Evolutionary conservation across 2,329 filamentous ascomycete genomes (phyloP).

Genomic region (Trichophyton mentagrophytes): DNA sequence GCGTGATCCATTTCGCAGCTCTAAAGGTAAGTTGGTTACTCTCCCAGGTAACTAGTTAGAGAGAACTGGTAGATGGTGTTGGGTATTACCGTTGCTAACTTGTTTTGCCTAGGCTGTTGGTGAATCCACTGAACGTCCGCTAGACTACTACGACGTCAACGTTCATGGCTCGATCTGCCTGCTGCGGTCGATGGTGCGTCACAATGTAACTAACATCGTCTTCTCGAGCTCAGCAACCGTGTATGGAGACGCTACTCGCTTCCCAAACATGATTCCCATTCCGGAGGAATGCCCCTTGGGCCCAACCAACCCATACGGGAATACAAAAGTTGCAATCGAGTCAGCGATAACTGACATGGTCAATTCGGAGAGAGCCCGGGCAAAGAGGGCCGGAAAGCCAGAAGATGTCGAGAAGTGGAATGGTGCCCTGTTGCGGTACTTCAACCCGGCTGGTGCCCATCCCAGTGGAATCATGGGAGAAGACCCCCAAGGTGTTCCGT

Average conservation of each 20-base stretch:
- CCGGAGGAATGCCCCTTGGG: conserved; percentile 92
- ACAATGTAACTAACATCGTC: conserved; percentile 92
- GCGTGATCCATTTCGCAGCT: conserved; percentile 96
- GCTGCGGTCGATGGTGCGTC: conserved; percentile 70
- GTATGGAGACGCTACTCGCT: conserved; percentile 91
- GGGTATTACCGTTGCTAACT: neutral
- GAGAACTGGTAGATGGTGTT: neutral
- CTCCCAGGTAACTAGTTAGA: neutral
- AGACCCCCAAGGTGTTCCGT: conserved; percentile 88
- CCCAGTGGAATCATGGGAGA: conserved; percentile 96
- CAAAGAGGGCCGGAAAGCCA: conserved; percentile 63
- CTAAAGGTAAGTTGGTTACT: conserved; percentile 55
- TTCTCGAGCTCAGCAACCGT: conserved; percentile 98
- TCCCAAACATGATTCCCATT: conserved; percentile 97
- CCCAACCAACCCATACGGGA: conserved; percentile 94
- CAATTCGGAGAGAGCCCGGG: conserved; percentile 71
- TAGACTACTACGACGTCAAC: conserved; percentile 97
- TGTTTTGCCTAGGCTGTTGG: conserved; percentile 60
- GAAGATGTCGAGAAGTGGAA: conserved; percentile 72
- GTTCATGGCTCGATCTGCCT: conserved; percentile 84
- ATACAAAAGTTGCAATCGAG: conserved; percentile 90
- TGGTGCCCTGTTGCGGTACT: conserved; percentile 84
- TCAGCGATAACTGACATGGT: conserved; percentile 82
- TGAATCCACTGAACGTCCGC: conserved; percentile 82
- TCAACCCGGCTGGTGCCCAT: conserved; percentile 92